Conservation (phyloP, 306 rosid species). For the Styphnolobium japonicum region DNA sequence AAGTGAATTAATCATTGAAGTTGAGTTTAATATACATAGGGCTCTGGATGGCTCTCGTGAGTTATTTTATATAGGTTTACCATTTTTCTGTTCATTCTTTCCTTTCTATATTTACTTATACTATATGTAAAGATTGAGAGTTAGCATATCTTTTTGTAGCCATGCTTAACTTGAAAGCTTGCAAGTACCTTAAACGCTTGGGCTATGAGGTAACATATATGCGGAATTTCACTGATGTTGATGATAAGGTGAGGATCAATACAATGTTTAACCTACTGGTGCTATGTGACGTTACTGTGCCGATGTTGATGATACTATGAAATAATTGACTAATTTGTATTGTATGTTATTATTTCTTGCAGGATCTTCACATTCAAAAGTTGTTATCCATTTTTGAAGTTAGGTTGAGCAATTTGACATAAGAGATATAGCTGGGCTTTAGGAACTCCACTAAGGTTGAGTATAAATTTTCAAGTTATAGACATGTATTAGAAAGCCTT, state of each 20-base stretch:
- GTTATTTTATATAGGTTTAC: background rate
- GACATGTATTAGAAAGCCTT: too few species aligned
- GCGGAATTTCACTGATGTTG: conserved; percentile 74
- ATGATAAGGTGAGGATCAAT: conserved; percentile 58
- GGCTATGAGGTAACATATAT: conserved; percentile 67
- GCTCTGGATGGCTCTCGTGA: conserved; percentile 34
- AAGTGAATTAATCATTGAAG: conserved; percentile 2
- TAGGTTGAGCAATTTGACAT: too few species aligned
- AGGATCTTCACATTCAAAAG: too few species aligned
- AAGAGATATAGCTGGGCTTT: too few species aligned
- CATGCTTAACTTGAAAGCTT: conserved; percentile 4
- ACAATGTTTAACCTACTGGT: background rate
- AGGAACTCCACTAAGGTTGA: too few species aligned
- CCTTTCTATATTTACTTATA: background rate
- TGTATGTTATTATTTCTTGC: too few species aligned
- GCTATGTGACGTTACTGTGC: too few species aligned
- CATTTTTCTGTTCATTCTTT: background rate
- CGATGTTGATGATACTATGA: too few species aligned
- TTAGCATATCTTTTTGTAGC: background rate
- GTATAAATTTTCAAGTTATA: too few species aligned
- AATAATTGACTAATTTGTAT: too few species aligned
- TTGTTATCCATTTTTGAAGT: too few species aligned
- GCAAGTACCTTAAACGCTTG: conserved; percentile 52
- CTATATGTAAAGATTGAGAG: background rate
- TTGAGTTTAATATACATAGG: conserved; percentile 21